phyloP scores from a whole-genome alignment of 768 basidiomycete genomes.

The Phaeotremella skinneri region DNA sequence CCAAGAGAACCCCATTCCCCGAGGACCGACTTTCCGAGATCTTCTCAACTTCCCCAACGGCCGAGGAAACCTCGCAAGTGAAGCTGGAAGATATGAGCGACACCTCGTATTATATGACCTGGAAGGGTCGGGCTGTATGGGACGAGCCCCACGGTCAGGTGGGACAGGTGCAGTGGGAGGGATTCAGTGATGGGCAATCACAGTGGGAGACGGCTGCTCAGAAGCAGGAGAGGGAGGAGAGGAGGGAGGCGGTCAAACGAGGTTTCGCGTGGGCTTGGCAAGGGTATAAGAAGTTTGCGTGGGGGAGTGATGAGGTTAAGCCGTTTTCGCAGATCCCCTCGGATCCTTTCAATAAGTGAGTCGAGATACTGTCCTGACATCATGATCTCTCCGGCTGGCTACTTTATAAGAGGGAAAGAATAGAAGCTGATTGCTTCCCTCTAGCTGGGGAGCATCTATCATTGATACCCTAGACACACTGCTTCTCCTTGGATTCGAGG shows the following conservation, averaged over 20 bases:
- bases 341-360: constrained; percentile 49
- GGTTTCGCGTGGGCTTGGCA: constrained; percentile 50
- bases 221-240: constrained; percentile 29
- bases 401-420: not conserved
- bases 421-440: constrained; percentile 2
- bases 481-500: constrained; percentile 45
- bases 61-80: not conserved
- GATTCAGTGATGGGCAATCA: constrained; percentile 26
- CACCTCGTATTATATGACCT: constrained; percentile 21
- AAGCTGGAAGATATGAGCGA: constrained; percentile 2
- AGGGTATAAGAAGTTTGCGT: constrained; percentile 49
- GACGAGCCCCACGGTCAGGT: constrained; percentile 19
- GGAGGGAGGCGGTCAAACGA: constrained; percentile 48
- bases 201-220: constrained; percentile 27
- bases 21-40: constrained; percentile 24
- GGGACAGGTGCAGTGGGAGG: constrained; percentile 33
- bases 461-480: constrained; percentile 50
- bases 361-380: not conserved
- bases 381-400: not conserved
- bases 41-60: constrained; percentile 18
- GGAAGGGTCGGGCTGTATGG: constrained; percentile 30
- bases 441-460: constrained; percentile 50
- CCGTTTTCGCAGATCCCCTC: constrained; percentile 39
- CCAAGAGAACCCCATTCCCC: constrained; percentile 19
- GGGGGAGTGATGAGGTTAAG: constrained; percentile 50